Conservation (phyloP, 176 grass and related monocot species). For the Carex myosuroides region DNA sequence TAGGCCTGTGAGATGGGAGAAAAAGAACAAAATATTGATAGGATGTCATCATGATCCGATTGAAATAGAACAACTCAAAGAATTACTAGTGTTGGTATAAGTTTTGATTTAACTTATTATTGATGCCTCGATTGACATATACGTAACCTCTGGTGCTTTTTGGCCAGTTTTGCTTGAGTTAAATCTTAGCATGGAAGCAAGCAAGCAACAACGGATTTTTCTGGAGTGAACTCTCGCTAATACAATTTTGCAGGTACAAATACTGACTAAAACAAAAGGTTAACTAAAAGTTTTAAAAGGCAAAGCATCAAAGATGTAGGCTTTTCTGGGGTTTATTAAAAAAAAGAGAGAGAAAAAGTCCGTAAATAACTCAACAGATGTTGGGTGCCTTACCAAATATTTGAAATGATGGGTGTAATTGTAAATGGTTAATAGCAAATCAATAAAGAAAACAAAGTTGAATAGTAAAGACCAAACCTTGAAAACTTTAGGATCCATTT, state of each 20-base stretch:
- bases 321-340: background rate
- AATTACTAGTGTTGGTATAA: background rate
- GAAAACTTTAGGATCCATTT: slow-evolving; percentile 82
- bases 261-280: background rate
- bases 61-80: background rate
- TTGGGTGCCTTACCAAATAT: background rate
- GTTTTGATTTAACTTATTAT: background rate
- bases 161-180: background rate
- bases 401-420: background rate
- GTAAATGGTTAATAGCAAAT: background rate
- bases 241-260: background rate
- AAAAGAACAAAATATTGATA: background rate
- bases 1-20: background rate
- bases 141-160: background rate
- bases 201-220: background rate
- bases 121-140: background rate
- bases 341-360: background rate
- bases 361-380: background rate
- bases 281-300: background rate
- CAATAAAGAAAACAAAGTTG: slow-evolving; percentile 14
- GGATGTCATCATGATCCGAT: background rate
- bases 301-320: background rate
- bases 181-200: background rate
- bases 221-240: background rate
- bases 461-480: slow-evolving; percentile 38